Percentiles rank a stretch among this genome's conserved stretches.
Conservation (phyloP, 164 flowering plant species). For the Nelumbo lutea region DNA sequence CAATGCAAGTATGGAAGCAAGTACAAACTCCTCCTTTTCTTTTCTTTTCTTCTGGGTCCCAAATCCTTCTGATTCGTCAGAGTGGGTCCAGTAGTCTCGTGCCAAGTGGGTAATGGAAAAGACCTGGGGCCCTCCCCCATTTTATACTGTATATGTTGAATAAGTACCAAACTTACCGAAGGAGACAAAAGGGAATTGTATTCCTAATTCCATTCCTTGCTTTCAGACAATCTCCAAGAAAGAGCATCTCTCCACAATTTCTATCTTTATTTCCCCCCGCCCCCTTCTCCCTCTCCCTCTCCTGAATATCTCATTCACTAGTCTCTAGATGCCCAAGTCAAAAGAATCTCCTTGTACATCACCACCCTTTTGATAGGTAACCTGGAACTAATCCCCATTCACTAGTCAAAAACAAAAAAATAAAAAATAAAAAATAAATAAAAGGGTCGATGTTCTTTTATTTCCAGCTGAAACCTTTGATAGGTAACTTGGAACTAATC, state of each 20-base stretch:
- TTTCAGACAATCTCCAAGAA: conserved; percentile 39
- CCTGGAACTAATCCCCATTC: conserved; percentile 9
- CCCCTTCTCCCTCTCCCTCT: conserved; percentile 1
- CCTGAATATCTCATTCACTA: conserved; percentile 35
- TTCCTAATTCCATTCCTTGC: conserved; percentile 72
- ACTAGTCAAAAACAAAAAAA: conserved; percentile 6
- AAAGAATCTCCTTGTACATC: conserved; percentile 43
- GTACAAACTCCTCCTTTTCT: conserved; percentile 29
- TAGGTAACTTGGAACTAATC: conserved; percentile 4
- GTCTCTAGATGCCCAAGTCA: conserved; percentile 57
- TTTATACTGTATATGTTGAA: conserved; percentile 48
- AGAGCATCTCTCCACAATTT: conserved; percentile 42
- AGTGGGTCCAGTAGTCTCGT: conserved; percentile 28
- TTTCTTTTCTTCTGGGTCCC: conserved; percentile 21
- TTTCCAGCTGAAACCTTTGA: conserved; percentile 1
- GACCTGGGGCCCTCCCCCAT: conserved; percentile 17
- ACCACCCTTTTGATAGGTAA: conserved; percentile 11
- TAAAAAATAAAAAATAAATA: too few relatives aligned
- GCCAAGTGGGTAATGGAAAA: conserved; percentile 35
- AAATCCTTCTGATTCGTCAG: conserved; percentile 28
- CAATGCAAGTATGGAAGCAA: conserved; percentile 47
- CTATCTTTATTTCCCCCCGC: not conserved
- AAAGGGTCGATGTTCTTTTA: conserved; percentile 1
- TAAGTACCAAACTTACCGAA: conserved; percentile 76
- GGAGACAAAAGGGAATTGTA: conserved; percentile 60